Base-by-base conservation (phyloP, 2,329 filamentous ascomycete genomes). In the Verticillium isaacii region DNA sequence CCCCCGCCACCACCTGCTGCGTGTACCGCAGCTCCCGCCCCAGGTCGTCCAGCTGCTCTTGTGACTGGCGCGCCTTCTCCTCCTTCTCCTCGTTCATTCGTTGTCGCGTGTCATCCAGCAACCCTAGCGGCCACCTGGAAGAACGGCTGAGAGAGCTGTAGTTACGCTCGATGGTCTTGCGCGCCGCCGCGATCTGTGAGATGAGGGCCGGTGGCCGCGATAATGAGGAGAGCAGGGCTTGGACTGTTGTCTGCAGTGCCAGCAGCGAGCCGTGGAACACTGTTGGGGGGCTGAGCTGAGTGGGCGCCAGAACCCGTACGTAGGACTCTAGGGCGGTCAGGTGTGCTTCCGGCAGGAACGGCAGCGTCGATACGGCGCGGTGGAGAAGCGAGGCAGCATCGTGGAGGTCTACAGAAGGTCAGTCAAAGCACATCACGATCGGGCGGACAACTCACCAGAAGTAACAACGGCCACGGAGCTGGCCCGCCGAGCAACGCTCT, bases 1-100 rank as follows among this genome's bases (percentile, higher is more conserved):
- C 95, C 1, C 87, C 84, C 7, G 96, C 94, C 29, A 98, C 94
- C 15, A 94, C 92, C 74, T 96, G 92, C 77, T 97, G 94, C 57
- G 93, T 97, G 74, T 95, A 97, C 58, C 92, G 81, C 61, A 99
- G 79, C 75, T 99, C 95, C 59, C 86, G 86, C 0, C 89, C 89
- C n/a, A 97, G 76, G 54, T 87, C 85, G 23, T 89, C 85, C 12
- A 91, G 84, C 71, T 97, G 92, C 19, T 82, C 76, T 65, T 89
- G 85, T 25, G 85, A 86, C 65, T 88, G 87, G 15, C 85, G 83
- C 41, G 92, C 91, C 68, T 90, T 92, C 66, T 91, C 89, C 76
- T 93, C 91, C 54, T 91, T 90, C 62, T 98, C 95, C 65, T 92
- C 89, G 68, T 93, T 89, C 11, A 93, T 82, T 34, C 91, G 87